Conservation (phyloP, 768 basidiomycete genomes). For the Russula compacta region DNA sequence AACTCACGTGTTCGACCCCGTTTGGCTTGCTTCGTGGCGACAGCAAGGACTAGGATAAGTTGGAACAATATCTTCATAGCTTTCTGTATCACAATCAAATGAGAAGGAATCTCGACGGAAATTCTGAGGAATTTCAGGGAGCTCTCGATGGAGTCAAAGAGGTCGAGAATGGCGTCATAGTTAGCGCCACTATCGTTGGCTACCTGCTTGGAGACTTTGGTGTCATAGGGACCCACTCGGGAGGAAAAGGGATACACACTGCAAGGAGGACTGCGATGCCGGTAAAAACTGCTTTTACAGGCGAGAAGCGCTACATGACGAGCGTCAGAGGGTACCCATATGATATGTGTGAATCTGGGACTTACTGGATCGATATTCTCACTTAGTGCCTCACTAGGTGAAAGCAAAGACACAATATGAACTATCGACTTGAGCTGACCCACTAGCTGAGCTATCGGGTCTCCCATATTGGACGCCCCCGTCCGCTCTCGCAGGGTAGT, state of each 20-base stretch:
- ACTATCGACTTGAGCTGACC: neutral
- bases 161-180: neutral
- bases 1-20: neutral
- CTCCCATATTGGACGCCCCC: neutral
- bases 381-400: neutral
- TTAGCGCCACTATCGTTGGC: neutral
- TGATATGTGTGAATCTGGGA: neutral
- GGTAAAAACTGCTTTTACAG: neutral
- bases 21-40: neutral
- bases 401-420: neutral
- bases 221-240: neutral
- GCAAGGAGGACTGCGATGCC: neutral
- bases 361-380: neutral
- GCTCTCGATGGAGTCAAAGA: neutral
- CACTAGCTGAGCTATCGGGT: neutral
- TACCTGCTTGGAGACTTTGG: neutral
- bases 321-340: neutral
- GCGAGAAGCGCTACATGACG: neutral
- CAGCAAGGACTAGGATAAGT: conserved; percentile 1
- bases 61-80: conserved; percentile 4
- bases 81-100: neutral
- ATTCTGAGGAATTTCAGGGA: neutral
- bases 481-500: neutral
- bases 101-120: neutral
- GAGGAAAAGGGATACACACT: neutral